Evolutionary conservation across 169 alveolate species (phyloP), one percentile per base, ranked within the genome.

Genomic region (Eimeria praecox): DNA sequence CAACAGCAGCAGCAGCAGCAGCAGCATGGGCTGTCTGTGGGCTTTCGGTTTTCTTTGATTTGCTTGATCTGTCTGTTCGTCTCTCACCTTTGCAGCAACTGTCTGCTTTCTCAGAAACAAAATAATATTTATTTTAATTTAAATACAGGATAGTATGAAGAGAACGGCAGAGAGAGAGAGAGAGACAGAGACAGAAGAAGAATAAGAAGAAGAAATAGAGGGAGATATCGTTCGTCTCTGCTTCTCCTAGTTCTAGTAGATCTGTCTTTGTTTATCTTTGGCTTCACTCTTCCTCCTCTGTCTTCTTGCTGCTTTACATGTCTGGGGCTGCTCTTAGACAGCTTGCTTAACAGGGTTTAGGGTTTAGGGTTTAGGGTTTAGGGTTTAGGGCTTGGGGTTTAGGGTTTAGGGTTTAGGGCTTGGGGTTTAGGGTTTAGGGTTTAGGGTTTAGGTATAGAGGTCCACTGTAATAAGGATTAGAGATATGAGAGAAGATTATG

Each of bases 301-400:
- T 35, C 80, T 69, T n/a, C 80, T 35, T n/a, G 44, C n/a, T 10
- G 16, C 4, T n/a, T n/a, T 6, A n/a, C 24, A 20, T 30, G 40
- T 44, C 80, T 12, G 9, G 10, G 6, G 38, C 40, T 0, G 80
- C 24, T 44, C 42, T 69, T 35, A n/a, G 10, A 4, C 10, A 44
- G 24, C 24, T 0, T 0, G 80, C 80, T 69, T n/a, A 0, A 4
- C 22, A 44, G 24, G 14, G 80, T 35, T 35, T 69, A 69, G 49
- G 44, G 44, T n/a, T 35, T 69, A 69, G 80, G 80, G 80, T 69
- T 9, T 69, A 69, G 80, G 40, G 44, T 69, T 69, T n/a, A n/a
- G n/a, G n/a, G n/a, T n/a, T n/a, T n/a, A n/a, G n/a, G n/a, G n/a
- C n/a, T n/a, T n/a, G n/a, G n/a, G n/a, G n/a, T n/a, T n/a, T n/a